phyloP scores from a whole-genome alignment of 441 rosid species.

The Jatropha multifida region DNA sequence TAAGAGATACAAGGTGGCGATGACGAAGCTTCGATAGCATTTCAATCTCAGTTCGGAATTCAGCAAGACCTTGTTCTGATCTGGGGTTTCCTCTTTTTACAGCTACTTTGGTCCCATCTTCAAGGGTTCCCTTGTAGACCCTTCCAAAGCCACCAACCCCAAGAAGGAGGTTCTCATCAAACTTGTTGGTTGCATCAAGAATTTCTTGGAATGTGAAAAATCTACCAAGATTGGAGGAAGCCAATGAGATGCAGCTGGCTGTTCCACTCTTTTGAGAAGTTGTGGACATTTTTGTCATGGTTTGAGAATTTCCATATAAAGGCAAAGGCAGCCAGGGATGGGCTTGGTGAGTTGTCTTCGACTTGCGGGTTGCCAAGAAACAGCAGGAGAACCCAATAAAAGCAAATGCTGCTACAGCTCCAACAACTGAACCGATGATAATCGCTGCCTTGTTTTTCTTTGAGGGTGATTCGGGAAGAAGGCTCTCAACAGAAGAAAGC shows the following conservation, averaged over 20 bases:
- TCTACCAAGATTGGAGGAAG: constrained; percentile 77
- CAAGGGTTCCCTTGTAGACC: constrained; percentile 88
- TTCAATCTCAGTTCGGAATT: constrained; percentile 95
- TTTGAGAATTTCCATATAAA: constrained; percentile 82
- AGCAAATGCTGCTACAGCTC: constrained; percentile 41
- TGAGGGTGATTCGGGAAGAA: constrained; percentile 52
- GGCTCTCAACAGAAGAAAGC: constrained; percentile 50
- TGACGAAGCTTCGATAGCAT: constrained; percentile 97
- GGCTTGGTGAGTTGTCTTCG: constrained; percentile 55
- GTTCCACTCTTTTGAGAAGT: constrained; percentile 84
- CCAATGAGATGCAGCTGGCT: constrained; percentile 76
- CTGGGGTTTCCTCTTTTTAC: constrained; percentile 96
- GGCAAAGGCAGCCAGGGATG: constrained; percentile 86
- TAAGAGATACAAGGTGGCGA: constrained; percentile 95
- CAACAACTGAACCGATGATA: constrained; percentile 54
- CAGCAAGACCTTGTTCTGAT: constrained; percentile 98
- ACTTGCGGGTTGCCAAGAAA: constrained; percentile 44
- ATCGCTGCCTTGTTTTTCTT: constrained; percentile 40
- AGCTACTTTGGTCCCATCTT: constrained; percentile 83
- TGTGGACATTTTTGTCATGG: constrained; percentile 73
- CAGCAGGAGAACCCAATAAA: constrained; percentile 59
- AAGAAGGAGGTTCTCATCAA: constrained; percentile 78
- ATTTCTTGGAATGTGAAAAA: constrained; percentile 85
- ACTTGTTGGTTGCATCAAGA: constrained; percentile 86
- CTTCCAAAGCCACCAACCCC: constrained; percentile 99